These are phyloP conservation scores for Phytophthora sp. DNA, from an alignment of 352 stramenopile species.

Conservation along the genomic window DNA sequence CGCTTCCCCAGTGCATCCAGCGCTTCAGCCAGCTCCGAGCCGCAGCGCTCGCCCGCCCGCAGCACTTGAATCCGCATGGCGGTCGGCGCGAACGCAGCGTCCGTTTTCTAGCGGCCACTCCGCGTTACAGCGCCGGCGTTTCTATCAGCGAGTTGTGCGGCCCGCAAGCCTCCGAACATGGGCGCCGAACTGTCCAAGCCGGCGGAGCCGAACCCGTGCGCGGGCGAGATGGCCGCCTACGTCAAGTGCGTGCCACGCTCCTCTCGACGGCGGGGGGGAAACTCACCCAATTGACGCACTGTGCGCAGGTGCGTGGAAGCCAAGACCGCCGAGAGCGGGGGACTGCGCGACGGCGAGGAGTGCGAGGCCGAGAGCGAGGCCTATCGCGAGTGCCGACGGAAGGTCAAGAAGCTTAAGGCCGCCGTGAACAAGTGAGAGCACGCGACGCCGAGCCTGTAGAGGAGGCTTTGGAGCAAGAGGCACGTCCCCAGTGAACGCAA, in stretches of 20 bases:
- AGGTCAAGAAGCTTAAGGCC: slow-evolving; percentile 43
- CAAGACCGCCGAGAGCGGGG: slow-evolving; percentile 60
- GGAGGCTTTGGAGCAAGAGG: too few species aligned
- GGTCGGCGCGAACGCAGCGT: slow-evolving; percentile 16
- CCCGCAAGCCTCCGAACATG: slow-evolving; percentile 37
- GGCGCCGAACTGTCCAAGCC: slow-evolving; percentile 69
- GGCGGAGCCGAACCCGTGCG: slow-evolving; percentile 51
- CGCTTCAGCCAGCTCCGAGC: slow-evolving; percentile 19
- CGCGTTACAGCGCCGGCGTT: slow-evolving; percentile 3
- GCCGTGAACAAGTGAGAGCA: slow-evolving; percentile 24
- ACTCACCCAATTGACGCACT: slow-evolving; percentile 11
- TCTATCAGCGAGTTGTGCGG: slow-evolving; percentile 13
- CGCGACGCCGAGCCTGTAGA: too few species aligned
- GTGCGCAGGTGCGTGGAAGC: slow-evolving; percentile 61
- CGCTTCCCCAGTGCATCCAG: slow-evolving; percentile 52
- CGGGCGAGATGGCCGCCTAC: slow-evolving; percentile 66
- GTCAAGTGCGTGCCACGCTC: slow-evolving; percentile 63
- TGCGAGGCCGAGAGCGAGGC: slow-evolving; percentile 67
- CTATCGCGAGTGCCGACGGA: slow-evolving; percentile 68
- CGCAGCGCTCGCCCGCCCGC: slow-evolving; percentile 28
- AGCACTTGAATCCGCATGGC: slow-evolving; percentile 35
- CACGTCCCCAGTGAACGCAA: slow-evolving; percentile 1
- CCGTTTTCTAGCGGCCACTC: slow-evolving; percentile 23
- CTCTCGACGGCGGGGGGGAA: slow-evolving; percentile 1
- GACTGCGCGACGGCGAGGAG: slow-evolving; percentile 74